Evolutionary conservation across 768 basidiomycete genomes (phyloP), one percentile per base, ranked within the genome.

Genomic region (Suillus paluster): DNA sequence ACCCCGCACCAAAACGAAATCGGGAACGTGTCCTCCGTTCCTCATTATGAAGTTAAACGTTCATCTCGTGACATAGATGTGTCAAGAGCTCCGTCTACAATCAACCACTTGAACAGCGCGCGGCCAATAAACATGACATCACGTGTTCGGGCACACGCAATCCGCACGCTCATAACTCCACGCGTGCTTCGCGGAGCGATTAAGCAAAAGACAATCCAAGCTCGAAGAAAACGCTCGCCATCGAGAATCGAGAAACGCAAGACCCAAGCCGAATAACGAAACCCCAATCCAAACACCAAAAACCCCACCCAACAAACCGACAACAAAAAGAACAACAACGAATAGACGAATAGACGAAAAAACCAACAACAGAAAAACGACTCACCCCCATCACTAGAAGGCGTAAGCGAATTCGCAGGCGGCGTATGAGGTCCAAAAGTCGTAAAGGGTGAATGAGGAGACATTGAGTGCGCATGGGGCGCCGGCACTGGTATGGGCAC

Each of bases 321-420:
- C n/a, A n/a, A n/a, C n/a, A n/a, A n/a, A n/a, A n/a, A n/a, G n/a
- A n/a, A n/a, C n/a, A n/a, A n/a, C n/a, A n/a, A n/a, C n/a, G n/a
- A n/a, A n/a, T n/a, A n/a, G n/a, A n/a, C 30, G 6, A 30, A 30
- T 23, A 12, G 21, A 45, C 21, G 7, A 45, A 45, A 6, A 6
- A 30, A 30, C 30, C 19, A 59, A n/a, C 34, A 59, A 12, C 5
- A 5, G 46, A 17, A 54, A 60, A 36, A 23, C 34, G n/a, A 68
- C 72, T 73, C 62, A 75, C 72, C 70, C 2, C 53, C 25, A 41
- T 73, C 72, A 17, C 73, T 73, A 30, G 61, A 62, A 33, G 72
- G 71, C 10, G 72, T 73, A 12, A 66, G 64, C 8, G 70, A 59
- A 21, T 75, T 68, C 3, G 67, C 60, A 33, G 73, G 63, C 17